A percentile compares a stretch with the other conserved stretches of the same genome.
These are phyloP conservation scores for Leccinum imitatum DNA, from an alignment of 768 basidiomycete genomes.

Conservation along the genomic window DNA sequence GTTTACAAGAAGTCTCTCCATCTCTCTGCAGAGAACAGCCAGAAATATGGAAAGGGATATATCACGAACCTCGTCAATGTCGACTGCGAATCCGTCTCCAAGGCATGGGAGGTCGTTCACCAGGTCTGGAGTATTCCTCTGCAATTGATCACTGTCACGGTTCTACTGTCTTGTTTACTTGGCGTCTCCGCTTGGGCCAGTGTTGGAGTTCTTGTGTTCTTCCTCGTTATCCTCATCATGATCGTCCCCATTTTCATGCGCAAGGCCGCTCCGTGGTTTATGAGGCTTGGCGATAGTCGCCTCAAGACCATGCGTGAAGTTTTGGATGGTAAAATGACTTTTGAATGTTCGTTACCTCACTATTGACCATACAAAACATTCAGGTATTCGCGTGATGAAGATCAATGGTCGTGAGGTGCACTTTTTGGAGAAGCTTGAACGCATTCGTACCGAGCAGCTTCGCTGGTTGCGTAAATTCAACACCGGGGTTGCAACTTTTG, in stretches of 20 bases:
- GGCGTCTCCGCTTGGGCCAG: constrained; percentile 32
- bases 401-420: constrained; percentile 29
- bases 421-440: constrained; percentile 22
- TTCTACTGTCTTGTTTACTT: constrained; percentile 27
- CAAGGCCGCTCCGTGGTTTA: constrained; percentile 29
- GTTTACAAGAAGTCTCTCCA: constrained; percentile 33
- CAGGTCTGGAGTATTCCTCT: constrained; percentile 30
- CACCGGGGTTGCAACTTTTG: constrained; percentile 23
- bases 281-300: constrained; percentile 29
- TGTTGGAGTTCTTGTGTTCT: constrained; percentile 26
- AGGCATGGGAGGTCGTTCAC: constrained; percentile 29
- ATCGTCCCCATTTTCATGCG: constrained; percentile 34
- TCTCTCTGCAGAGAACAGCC: constrained; percentile 26
- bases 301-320: constrained; percentile 31
- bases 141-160: constrained; percentile 22
- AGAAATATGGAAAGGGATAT: constrained; percentile 28
- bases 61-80: constrained; percentile 33
- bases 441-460: constrained; percentile 26
- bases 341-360: not conserved
- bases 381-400: constrained; percentile 29
- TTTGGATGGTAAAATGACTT: constrained; percentile 22
- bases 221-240: constrained; percentile 28
- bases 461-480: constrained; percentile 27
- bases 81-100: constrained; percentile 31
- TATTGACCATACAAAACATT: not conserved